A percentile compares a stretch with the other conserved stretches of the same genome.
These are phyloP conservation scores for Malus hybrid DNA, from an alignment of 331 rosid species.

Conservation along the genomic window DNA sequence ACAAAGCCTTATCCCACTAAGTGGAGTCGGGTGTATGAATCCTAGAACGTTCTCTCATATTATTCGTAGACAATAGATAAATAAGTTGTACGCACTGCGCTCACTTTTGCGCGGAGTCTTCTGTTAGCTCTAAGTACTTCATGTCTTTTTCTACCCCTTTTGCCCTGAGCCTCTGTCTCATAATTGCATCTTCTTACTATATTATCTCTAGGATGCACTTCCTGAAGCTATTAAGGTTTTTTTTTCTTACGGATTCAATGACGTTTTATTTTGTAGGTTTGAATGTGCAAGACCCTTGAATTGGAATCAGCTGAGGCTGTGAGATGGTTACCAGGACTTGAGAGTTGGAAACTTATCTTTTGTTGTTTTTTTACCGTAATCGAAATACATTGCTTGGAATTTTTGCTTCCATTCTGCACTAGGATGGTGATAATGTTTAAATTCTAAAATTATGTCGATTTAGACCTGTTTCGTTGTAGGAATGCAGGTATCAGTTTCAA, in stretches of 20 bases:
- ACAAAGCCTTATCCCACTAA: too few species aligned
- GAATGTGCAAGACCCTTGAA: not conserved
- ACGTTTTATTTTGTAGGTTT: not conserved
- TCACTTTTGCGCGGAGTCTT: too few species aligned
- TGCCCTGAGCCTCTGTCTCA: too few species aligned
- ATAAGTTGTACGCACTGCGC: too few species aligned
- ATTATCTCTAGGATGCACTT: too few species aligned
- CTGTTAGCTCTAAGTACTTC: too few species aligned
- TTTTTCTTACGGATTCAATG: not conserved
- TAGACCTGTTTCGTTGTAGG: not conserved
- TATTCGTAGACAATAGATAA: too few species aligned
- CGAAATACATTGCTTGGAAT: not conserved
- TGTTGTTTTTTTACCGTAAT: not conserved
- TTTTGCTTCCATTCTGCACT: not conserved
- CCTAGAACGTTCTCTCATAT: too few species aligned
- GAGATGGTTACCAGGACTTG: not conserved
- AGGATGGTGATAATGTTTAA: not conserved
- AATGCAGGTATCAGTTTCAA: not conserved
- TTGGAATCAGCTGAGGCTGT: not conserved
- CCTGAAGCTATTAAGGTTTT: not conserved
- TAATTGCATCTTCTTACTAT: too few species aligned
- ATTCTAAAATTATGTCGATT: not conserved
- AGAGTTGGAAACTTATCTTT: not conserved
- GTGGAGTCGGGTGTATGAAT: too few species aligned
- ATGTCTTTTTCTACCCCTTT: too few species aligned